Evolutionary conservation across 768 basidiomycete species (phyloP).

Genomic region (Suillus variegatus): DNA sequence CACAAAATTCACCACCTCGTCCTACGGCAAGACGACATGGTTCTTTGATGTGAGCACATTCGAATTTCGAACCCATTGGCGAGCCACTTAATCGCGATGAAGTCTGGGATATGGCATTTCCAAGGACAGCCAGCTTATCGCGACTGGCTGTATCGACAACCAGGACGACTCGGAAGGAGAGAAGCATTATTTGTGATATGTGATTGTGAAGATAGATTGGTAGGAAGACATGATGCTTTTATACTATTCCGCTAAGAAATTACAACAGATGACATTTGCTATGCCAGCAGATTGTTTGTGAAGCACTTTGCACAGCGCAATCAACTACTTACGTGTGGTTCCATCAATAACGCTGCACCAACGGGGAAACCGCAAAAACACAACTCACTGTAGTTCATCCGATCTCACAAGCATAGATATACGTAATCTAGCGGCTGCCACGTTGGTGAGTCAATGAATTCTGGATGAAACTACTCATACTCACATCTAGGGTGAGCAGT

Average conservation of each 20-base stretch:
- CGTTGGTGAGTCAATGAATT: background rate
- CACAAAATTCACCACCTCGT: too few relatives aligned
- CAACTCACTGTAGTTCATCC: too few relatives aligned
- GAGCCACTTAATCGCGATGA: background rate
- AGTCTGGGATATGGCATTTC: background rate
- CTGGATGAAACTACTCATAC: background rate
- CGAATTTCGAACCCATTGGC: background rate
- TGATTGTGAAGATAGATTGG: background rate
- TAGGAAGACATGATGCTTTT: too few relatives aligned
- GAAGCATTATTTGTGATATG: background rate
- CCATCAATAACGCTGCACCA: too few relatives aligned
- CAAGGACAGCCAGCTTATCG: background rate
- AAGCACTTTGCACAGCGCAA: too few relatives aligned
- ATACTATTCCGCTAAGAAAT: too few relatives aligned
- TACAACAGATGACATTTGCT: conserved; percentile 6
- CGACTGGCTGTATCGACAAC: background rate
- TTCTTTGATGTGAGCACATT: background rate
- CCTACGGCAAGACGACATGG: background rate
- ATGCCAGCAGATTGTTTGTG: conserved; percentile 5
- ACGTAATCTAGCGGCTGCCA: too few relatives aligned
- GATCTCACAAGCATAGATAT: too few relatives aligned
- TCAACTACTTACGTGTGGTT: too few relatives aligned
- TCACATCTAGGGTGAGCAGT: background rate
- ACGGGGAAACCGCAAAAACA: too few relatives aligned
- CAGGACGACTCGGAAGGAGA: background rate